phyloP scores from a whole-genome alignment of 2,329 filamentous ascomycete species.

The Didymella pomorum region DNA sequence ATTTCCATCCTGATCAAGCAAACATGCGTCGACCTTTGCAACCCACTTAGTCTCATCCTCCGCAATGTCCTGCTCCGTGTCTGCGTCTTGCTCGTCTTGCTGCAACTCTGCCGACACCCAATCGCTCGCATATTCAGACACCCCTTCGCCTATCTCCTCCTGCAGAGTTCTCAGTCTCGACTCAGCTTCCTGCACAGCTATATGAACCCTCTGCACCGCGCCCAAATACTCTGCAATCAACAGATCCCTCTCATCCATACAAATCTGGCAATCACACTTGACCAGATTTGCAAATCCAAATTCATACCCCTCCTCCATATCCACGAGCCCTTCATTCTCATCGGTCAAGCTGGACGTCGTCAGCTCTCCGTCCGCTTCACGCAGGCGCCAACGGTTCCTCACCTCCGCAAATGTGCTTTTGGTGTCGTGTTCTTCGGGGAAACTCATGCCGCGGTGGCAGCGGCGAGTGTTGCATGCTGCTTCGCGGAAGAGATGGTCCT shows the following conservation, averaged over 20 bases:
- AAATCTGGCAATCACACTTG: too few relatives aligned
- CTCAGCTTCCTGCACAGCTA: too few relatives aligned
- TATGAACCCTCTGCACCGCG: too few relatives aligned
- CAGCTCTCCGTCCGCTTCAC: background rate
- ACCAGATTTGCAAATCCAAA: background rate
- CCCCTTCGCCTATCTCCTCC: too few relatives aligned
- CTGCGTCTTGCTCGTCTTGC: too few relatives aligned
- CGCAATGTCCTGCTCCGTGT: background rate
- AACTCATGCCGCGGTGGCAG: background rate
- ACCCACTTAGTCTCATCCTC: background rate
- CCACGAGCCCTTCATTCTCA: background rate
- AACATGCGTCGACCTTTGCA: background rate
- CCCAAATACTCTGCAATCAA: too few relatives aligned
- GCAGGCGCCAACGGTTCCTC: background rate
- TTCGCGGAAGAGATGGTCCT: background rate
- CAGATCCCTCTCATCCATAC: too few relatives aligned
- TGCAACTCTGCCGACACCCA: too few relatives aligned
- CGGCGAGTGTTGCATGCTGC: background rate
- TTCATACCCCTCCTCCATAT: background rate
- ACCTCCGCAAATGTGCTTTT: background rate
- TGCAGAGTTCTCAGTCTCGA: too few relatives aligned
- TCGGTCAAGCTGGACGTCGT: background rate
- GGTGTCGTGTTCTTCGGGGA: background rate
- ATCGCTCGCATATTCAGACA: too few relatives aligned
- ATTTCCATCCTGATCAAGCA: background rate